phyloP scores from a whole-genome alignment of 2,329 filamentous ascomycete genomes.

The Stagonosporopsis chrysanthemi region DNA sequence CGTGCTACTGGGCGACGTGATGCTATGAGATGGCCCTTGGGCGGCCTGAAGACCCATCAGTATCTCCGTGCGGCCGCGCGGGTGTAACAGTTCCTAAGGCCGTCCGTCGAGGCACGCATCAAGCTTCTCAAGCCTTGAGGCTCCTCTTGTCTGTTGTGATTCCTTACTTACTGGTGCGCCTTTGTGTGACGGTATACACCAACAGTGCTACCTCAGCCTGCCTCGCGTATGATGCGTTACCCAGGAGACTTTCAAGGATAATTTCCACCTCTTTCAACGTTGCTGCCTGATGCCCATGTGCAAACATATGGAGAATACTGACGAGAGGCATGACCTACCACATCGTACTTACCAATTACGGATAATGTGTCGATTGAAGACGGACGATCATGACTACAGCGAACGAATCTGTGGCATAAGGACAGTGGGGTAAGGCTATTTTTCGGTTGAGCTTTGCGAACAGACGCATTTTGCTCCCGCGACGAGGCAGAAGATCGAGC shows the following conservation, averaged over 20 bases:
- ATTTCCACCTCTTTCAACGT: background rate
- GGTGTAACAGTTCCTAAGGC: background rate
- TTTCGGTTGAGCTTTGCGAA: background rate
- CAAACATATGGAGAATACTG: background rate
- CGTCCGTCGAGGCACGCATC: background rate
- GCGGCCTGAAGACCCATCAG: background rate
- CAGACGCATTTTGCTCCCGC: background rate
- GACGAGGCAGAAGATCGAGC: background rate
- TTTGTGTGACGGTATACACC: background rate
- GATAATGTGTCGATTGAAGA: background rate
- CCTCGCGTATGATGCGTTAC: background rate
- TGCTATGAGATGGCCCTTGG: background rate
- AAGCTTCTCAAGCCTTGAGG: constrained; percentile 6
- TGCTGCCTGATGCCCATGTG: background rate
- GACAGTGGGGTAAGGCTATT: background rate
- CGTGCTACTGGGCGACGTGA: background rate
- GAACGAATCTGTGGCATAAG: background rate
- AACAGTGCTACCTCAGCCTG: background rate
- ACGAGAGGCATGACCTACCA: background rate
- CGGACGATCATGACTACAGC: background rate
- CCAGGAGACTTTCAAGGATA: background rate
- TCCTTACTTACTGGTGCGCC: background rate
- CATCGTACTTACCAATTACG: background rate
- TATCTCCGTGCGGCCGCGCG: constrained; percentile 8
- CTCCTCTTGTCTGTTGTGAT: background rate